These are phyloP conservation scores for Parascedosporium putredinis DNA, from an alignment of 2,329 filamentous ascomycete species.

Conservation along the genomic window DNA sequence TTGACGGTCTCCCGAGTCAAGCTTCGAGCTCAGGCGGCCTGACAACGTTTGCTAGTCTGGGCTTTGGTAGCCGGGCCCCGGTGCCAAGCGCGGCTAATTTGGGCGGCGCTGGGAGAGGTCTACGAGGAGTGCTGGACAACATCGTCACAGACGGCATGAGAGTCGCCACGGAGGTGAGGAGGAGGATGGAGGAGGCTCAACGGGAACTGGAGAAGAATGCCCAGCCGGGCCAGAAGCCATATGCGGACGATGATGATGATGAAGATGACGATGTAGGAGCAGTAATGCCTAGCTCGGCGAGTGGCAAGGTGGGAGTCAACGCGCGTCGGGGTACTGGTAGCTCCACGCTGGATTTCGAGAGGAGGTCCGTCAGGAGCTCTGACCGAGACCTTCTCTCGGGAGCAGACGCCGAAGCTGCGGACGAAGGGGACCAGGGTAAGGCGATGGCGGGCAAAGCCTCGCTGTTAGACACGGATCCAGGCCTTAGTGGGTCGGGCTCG, in stretches of 20 bases:
- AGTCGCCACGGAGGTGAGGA: constrained; percentile 82
- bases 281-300: constrained; percentile 10
- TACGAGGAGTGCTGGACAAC: constrained; percentile 89
- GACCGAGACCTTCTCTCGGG: constrained; percentile 65
- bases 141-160: constrained; percentile 97
- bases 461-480: constrained; percentile 20
- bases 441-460: constrained; percentile 21
- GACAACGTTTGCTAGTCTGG: constrained; percentile 73
- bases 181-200: constrained; percentile 92
- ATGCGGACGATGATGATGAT: constrained; percentile 60
- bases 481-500: constrained; percentile 13
- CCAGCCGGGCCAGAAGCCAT: constrained; percentile 49
- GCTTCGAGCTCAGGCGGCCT: constrained; percentile 46
- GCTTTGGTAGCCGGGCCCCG: constrained; percentile 31
- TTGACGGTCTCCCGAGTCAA: constrained; percentile 44
- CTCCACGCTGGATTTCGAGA: constrained; percentile 40
- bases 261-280: constrained; percentile 32
- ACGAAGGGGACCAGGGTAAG: constrained; percentile 16
- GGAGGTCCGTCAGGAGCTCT: constrained; percentile 52
- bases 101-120: constrained; percentile 52
- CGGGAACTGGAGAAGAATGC: constrained; percentile 80
- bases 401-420: constrained; percentile 58
- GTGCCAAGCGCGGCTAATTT: constrained; percentile 19
- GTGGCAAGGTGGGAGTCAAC: constrained; percentile 28
- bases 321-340: neutral